Evolutionary conservation across 495 filamentous ascomycete species (phyloP).

Genomic region (Neurospora hispaniola): DNA sequence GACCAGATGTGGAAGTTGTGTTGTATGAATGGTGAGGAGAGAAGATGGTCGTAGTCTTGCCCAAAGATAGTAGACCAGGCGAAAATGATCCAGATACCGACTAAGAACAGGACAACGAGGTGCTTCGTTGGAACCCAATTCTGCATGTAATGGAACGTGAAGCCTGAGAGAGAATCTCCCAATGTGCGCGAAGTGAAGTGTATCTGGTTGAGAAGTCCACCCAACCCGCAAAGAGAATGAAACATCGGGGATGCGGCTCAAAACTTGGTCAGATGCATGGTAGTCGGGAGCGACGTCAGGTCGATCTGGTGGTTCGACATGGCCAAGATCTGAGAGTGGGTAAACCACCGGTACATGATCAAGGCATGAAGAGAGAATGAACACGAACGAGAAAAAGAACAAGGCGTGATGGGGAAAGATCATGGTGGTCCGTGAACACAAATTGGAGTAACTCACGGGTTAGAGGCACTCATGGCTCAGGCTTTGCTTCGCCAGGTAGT

Average conservation of each 20-base stretch:
- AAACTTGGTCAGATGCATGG: neutral
- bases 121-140: neutral
- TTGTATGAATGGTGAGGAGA: neutral
- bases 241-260: neutral
- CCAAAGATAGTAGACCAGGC: neutral
- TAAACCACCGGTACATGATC: neutral
- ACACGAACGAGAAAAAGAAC: neutral
- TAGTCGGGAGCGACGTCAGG: neutral
- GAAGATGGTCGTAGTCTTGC: neutral
- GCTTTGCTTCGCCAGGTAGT: neutral
- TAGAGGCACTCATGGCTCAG: neutral
- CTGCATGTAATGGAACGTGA: neutral
- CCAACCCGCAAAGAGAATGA: neutral
- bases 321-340: neutral
- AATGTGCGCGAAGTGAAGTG: neutral
- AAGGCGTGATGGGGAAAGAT: neutral
- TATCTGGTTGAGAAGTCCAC: neutral
- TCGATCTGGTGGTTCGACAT: neutral
- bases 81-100: neutral
- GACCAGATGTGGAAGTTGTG: neutral
- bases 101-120: neutral
- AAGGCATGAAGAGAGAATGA: neutral
- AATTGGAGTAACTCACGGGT: neutral
- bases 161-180: neutral
- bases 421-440: neutral